A percentile compares a stretch with the other conserved stretches of the same genome.
These are phyloP conservation scores for Podospora sp. DNA, from an alignment of 495 filamentous ascomycete species.

Conservation along the genomic window DNA sequence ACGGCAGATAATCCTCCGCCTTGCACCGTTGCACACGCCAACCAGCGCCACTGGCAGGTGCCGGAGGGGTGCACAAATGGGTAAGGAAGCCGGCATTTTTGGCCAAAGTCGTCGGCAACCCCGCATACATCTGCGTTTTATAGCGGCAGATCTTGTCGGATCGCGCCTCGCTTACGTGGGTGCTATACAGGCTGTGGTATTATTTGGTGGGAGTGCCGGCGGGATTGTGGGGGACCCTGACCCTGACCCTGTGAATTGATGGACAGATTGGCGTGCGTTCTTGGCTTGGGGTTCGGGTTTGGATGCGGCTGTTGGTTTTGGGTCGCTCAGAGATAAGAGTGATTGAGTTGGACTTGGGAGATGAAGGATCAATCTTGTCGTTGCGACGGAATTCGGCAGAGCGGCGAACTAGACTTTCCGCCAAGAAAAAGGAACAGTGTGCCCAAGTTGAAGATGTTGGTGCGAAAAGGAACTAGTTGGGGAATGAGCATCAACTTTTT, in stretches of 20 bases:
- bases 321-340: not conserved
- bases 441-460: no score
- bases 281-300: not conserved
- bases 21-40: not conserved
- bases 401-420: no score
- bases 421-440: no score
- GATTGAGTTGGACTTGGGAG: no score
- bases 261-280: not conserved
- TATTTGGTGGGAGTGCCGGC: not conserved
- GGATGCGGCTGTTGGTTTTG: not conserved
- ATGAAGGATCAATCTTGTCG: no score
- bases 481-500: no score
- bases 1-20: not conserved
- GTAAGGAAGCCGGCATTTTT: not conserved
- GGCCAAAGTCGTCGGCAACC: not conserved
- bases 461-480: no score
- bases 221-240: no score
- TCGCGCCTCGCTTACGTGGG: not conserved
- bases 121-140: not conserved
- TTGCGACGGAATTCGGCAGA: no score
- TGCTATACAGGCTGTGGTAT: not conserved
- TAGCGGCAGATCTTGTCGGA: slow-evolving; percentile 2
- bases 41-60: not conserved
- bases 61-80: not conserved
- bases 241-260: not conserved